phyloP scores from a whole-genome alignment of 2,329 filamentous ascomycete genomes.

The Colletotrichum lindemuthianum region DNA sequence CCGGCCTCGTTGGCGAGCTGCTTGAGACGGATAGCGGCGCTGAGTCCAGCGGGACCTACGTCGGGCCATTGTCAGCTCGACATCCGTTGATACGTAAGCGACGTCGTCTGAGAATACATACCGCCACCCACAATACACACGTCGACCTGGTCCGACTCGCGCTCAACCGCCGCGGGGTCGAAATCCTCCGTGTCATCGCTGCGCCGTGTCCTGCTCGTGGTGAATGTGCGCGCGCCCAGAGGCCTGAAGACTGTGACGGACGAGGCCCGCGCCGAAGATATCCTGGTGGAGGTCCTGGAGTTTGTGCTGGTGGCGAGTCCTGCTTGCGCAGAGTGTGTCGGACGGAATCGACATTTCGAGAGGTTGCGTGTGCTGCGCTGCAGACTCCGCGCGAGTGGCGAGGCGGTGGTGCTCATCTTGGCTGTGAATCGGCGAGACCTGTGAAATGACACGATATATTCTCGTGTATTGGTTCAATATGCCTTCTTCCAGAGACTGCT shows the following conservation, averaged over 20 bases:
- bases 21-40: slow-evolving; percentile 93
- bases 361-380: slow-evolving; percentile 49
- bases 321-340: slow-evolving; percentile 35
- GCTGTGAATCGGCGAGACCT: neutral
- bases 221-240: slow-evolving; percentile 31
- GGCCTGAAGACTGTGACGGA: slow-evolving; percentile 22
- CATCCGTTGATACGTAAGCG: no score
- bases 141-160: slow-evolving; percentile 93
- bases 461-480: no score
- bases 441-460: no score
- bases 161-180: slow-evolving; percentile 76
- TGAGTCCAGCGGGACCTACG: slow-evolving; percentile 85
- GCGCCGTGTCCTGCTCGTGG: slow-evolving; percentile 29
- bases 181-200: slow-evolving; percentile 62
- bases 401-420: slow-evolving; percentile 29
- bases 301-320: slow-evolving; percentile 24
- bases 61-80: neutral
- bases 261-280: slow-evolving; percentile 12
- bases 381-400: slow-evolving; percentile 52
- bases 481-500: no score
- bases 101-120: slow-evolving; percentile 45
- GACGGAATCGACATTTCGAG: slow-evolving; percentile 42
- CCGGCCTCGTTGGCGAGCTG: slow-evolving; percentile 94
- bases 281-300: neutral
- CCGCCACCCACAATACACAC: slow-evolving; percentile 95